Base-by-base conservation (phyloP, 371 early-diverging fungal genomes). In the Capillidium rhysosporum region DNA sequence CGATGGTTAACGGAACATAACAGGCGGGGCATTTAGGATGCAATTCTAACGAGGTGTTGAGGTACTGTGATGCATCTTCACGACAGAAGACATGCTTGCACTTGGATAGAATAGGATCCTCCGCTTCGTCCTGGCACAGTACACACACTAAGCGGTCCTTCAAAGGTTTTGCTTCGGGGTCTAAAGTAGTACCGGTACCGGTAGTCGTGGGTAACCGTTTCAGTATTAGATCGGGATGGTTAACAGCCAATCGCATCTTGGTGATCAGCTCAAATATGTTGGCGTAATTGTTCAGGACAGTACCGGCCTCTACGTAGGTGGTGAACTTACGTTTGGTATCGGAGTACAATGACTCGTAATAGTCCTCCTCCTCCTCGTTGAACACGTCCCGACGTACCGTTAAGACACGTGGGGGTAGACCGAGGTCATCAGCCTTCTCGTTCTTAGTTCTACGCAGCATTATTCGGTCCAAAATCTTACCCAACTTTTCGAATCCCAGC, bases 371-470 rank as follows among this genome's bases (percentile, higher is more conserved):
- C 34, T 89, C 89, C 46, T 83, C 86, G 49, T 73, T 85, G 63
- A 95, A 95, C 9, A 79, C 61, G 59, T 92, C 92, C 1, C 87
- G 69, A 2, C 89, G 75, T 8, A 89, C 74, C 1, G 68, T 67
- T 14, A 94, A 79, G 2, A 79, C 77, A 10, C 89, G 76, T 1
- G 94, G 93, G 3, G 98, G 96, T 38, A 97, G 62, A 0, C 92
- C 93, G 40, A 95, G 68, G 57, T 95, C 95, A 49, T 87, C 84
- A 0, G 91, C 88, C 31, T 86, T 76, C 62, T 92, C 86, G 1
- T 84, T 46, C 61, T 97, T 97, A 23, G 96, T 95, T 56, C 96
- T 68, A 38, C 98, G 73, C 26, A 97, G 65, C 92, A 97, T 93
- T 57, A 95, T 84, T 28, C 72, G 69, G 52, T 86, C 86, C n/a